Conservation (phyloP, 139 green algal species). For the Picochlorum sp. region DNA sequence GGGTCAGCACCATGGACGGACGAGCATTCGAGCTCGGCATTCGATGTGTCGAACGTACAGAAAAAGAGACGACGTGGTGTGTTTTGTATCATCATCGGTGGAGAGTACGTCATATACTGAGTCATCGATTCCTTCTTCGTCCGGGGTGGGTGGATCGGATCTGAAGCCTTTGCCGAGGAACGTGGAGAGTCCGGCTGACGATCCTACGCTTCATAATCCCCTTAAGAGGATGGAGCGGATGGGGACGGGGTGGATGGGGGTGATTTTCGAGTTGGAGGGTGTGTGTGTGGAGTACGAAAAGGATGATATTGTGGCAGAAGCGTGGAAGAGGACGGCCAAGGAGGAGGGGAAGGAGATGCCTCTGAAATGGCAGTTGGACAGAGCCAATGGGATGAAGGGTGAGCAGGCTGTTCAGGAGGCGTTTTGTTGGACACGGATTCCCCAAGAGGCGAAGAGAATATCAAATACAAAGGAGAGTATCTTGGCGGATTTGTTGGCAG, state of each 20-base stretch:
- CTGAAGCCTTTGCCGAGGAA: conserved; percentile 9
- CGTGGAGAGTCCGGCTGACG: conserved; percentile 9
- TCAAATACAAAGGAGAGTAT: conserved; percentile 68
- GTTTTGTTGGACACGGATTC: conserved; percentile 85
- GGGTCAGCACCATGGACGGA: too few relatives aligned
- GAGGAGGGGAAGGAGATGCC: conserved; percentile 73
- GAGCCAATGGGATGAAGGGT: conserved; percentile 75
- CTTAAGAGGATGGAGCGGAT: conserved; percentile 56
- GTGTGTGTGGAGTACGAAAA: conserved; percentile 47
- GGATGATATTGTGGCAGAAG: conserved; percentile 17
- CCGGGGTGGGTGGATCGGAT: neutral
- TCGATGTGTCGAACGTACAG: too few relatives aligned
- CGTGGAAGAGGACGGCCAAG: conserved; percentile 71
- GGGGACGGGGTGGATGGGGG: conserved; percentile 82
- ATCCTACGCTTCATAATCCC: conserved; percentile 21
- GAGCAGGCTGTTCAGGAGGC: conserved; percentile 83
- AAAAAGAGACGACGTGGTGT: too few relatives aligned
- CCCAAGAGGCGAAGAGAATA: conserved; percentile 52
- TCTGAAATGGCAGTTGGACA: conserved; percentile 53
- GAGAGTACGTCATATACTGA: neutral
- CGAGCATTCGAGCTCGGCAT: too few relatives aligned
- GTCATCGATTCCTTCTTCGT: neutral
- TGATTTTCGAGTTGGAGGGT: conserved; percentile 80
- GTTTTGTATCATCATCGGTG: too few relatives aligned
- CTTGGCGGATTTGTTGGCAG: conserved; percentile 42